Percentiles rank a stretch among this genome's conserved stretches.
These are phyloP conservation scores for Boletus patriciae DNA, from an alignment of 768 basidiomycete genomes.

Conservation along the genomic window DNA sequence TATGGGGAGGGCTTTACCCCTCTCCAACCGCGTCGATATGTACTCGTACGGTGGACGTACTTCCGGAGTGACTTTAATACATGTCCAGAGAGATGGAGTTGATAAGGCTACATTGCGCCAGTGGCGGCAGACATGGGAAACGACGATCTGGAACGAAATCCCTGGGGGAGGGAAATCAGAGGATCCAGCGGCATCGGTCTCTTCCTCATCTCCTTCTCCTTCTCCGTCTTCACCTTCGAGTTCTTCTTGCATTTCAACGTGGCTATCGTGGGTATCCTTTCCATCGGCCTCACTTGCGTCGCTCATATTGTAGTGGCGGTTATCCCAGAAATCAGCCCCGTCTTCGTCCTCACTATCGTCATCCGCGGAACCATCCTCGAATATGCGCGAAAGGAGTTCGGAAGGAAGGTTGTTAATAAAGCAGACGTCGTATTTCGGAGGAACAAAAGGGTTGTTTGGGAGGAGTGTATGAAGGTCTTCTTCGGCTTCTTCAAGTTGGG, in stretches of 20 bases:
- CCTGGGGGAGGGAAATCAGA: background rate
- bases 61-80: constrained; percentile 27
- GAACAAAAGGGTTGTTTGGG: constrained; percentile 48
- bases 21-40: constrained; percentile 47
- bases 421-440: constrained; percentile 42
- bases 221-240: constrained; percentile 27
- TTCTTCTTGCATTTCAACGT: background rate
- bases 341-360: constrained; percentile 40
- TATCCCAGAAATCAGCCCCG: constrained; percentile 8
- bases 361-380: constrained; percentile 43
- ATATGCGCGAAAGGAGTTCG: constrained; percentile 58
- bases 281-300: constrained; percentile 36
- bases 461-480: constrained; percentile 26
- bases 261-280: constrained; percentile 13
- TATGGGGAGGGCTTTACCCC: constrained; percentile 55
- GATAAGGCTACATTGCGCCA: constrained; percentile 57
- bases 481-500: background rate
- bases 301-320: constrained; percentile 16
- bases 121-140: constrained; percentile 39
- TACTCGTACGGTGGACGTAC: constrained; percentile 45
- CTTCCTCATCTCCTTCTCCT: background rate
- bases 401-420: constrained; percentile 54
- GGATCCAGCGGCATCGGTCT: constrained; percentile 3
- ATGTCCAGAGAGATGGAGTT: constrained; percentile 59
- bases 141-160: constrained; percentile 47